Base-by-base conservation (phyloP, 106 monocot genomes). In the Cymbidium sinense region DNA sequence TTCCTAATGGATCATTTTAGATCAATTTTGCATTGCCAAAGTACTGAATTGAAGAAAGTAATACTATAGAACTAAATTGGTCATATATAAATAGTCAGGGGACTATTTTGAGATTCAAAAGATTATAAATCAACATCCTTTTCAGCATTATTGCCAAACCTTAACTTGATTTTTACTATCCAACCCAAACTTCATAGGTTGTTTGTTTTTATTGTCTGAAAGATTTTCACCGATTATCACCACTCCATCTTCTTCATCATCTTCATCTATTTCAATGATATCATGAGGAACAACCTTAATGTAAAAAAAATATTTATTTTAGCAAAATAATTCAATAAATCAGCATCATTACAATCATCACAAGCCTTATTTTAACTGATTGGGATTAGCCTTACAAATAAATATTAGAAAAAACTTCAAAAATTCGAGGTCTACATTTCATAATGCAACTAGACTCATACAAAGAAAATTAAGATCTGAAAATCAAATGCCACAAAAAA, bases 191-290 rank as follows among this genome's bases (percentile, higher is more conserved):
- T 5, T 70, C 39, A 84, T 76, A 47, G 84, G 76, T 74, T 81
- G 65, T 70, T 84, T 86, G 27, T 82, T 86, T 77, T 86, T 86
- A 39, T 77, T 64, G 70, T 80, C 44, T 65, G 71, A 62, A 69
- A 35, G 28, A 77, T 64, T 82, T 82, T 76, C 86, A 73, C 69
- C 81, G 70, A 89, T 67, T 29, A 74, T 67, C 69, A 81, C 35
- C 50, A 82, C 74, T 50, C 36, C 84, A 54, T 78, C 75, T 58
- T 50, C 43, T 64, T 86, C 81, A 82, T 86, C 86, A 62, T 86
- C 86, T 75, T 78, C 81, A 55, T 80, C 79, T 34, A 82, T 51
- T 34, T 86, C 61, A 62, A 62, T 62, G 6, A 62, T 62, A 27
- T 62, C 61, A 62, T 11, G 61, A 27, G 83, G 79, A 78, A 79